These are phyloP conservation scores for Rhodotorula sp. DNA, from an alignment of 1,284 basidiomycete species.

Conservation along the genomic window DNA sequence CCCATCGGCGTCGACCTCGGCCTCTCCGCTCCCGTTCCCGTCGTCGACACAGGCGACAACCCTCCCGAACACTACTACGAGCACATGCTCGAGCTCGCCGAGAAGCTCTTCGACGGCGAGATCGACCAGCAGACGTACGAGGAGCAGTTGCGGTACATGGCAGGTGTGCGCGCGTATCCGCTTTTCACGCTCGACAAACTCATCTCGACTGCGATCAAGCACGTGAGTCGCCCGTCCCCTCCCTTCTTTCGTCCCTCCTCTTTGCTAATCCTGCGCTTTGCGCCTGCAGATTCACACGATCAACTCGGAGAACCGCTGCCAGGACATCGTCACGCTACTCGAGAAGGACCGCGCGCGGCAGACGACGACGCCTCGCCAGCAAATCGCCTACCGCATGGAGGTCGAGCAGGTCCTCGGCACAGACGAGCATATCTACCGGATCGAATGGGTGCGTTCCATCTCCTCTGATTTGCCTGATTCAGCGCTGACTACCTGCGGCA, in stretches of 20 bases:
- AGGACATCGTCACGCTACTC: slow-evolving; percentile 76
- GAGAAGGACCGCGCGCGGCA: slow-evolving; percentile 66
- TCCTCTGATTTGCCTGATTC: not conserved
- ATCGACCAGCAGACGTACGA: slow-evolving; percentile 89
- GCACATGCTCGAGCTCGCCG: slow-evolving; percentile 84
- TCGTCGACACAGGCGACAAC: slow-evolving; percentile 50
- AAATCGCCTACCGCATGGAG: slow-evolving; percentile 76
- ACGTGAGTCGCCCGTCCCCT: slow-evolving; percentile 27
- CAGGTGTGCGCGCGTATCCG: slow-evolving; percentile 78
- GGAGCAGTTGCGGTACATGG: slow-evolving; percentile 96
- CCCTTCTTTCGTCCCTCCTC: too few relatives aligned
- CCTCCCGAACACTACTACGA: slow-evolving; percentile 72
- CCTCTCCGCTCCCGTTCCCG: slow-evolving; percentile 38
- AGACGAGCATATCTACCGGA: slow-evolving; percentile 87
- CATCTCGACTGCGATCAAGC: slow-evolving; percentile 41
- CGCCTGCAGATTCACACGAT: slow-evolving; percentile 67
- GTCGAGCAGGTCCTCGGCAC: slow-evolving; percentile 79
- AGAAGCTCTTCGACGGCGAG: slow-evolving; percentile 89
- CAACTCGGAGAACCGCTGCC: slow-evolving; percentile 74
- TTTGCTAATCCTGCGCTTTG: not conserved
- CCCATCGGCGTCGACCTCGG: slow-evolving; percentile 59
- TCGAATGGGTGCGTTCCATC: slow-evolving; percentile 73
- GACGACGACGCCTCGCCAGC: slow-evolving; percentile 70
- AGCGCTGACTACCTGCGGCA: too few relatives aligned
- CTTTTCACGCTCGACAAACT: slow-evolving; percentile 50